Evolutionary conservation across 164 flowering plant genomes (phyloP).

Genomic region (Magnolia officinalis): DNA sequence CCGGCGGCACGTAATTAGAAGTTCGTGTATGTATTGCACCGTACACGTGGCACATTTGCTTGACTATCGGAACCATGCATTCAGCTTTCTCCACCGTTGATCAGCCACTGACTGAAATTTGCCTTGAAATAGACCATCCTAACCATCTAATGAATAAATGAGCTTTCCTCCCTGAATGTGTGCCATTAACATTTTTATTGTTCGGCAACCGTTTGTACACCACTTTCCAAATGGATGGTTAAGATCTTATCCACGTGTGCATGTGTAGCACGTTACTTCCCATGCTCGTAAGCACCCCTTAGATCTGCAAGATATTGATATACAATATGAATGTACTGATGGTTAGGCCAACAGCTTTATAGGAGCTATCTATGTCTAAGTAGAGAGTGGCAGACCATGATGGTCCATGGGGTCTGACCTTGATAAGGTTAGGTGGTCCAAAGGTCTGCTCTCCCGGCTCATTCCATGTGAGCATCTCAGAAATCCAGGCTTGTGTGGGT

Average conservation of each 20-base stretch:
- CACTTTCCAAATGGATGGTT: no score
- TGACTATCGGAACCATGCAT: not conserved
- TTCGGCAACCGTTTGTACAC: not conserved
- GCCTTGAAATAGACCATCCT: not conserved
- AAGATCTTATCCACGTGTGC: not conserved
- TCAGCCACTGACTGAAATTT: not conserved
- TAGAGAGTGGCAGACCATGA: not conserved
- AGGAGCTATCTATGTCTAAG: not conserved
- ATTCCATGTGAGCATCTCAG: not conserved
- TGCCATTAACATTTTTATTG: not conserved
- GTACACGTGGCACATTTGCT: no score
- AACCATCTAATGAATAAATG: not conserved
- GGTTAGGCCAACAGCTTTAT: not conserved
- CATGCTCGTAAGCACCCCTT: not conserved
- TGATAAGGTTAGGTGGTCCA: not conserved
- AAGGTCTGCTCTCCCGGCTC: not conserved
- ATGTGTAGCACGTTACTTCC: not conserved
- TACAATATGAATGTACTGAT: not conserved
- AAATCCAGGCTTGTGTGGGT: not conserved
- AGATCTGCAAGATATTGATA: not conserved
- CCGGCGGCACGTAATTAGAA: no score
- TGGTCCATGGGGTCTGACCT: not conserved
- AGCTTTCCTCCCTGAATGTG: not conserved
- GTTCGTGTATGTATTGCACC: no score
- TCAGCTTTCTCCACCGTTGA: not conserved